phyloP scores from a whole-genome alignment of 2,329 filamentous ascomycete species.

The Graphiopsis chlorocephala region DNA sequence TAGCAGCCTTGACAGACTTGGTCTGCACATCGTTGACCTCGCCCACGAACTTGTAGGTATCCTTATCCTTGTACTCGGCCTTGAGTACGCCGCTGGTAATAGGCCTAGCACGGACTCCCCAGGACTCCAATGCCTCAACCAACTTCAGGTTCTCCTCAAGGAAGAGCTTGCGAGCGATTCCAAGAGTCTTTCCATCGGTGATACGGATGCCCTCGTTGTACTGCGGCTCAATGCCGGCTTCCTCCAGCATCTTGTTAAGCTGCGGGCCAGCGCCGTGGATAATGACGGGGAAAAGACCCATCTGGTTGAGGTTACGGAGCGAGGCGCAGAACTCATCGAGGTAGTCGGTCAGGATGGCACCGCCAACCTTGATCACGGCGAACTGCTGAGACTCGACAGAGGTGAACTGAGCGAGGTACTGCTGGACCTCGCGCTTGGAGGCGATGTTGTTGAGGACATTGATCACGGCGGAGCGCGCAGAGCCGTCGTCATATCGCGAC shows the following conservation, averaged over 20 bases:
- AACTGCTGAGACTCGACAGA: conserved; percentile 96
- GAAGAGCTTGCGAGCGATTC: conserved; percentile 87
- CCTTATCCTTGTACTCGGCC: conserved; percentile 92
- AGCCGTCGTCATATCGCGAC: conserved; percentile 48
- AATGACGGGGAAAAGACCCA: conserved; percentile 90
- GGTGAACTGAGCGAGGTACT: conserved; percentile 96
- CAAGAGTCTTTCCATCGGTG: conserved; percentile 91
- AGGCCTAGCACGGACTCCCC: conserved; percentile 84
- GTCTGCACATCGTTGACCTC: conserved; percentile 94
- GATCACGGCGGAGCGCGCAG: conserved; percentile 76
- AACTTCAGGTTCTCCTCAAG: conserved; percentile 93
- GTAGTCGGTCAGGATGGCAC: conserved; percentile 92
- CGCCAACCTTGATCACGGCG: conserved; percentile 96
- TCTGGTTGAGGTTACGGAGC: conserved; percentile 87
- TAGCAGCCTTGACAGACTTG: conserved; percentile 83
- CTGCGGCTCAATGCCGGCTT: conserved; percentile 87
- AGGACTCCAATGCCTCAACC: conserved; percentile 81
- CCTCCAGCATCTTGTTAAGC: conserved; percentile 85
- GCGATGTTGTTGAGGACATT: conserved; percentile 93
- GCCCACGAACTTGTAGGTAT: conserved; percentile 92
- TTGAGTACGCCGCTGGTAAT: conserved; percentile 87
- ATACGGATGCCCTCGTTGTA: conserved; percentile 96
- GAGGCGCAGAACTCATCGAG: conserved; percentile 87
- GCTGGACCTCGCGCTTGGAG: conserved; percentile 92
- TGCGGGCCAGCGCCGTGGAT: conserved; percentile 95